Conservation (phyloP, 2,329 filamentous ascomycete species). For the Fusarium praegraminearum region DNA sequence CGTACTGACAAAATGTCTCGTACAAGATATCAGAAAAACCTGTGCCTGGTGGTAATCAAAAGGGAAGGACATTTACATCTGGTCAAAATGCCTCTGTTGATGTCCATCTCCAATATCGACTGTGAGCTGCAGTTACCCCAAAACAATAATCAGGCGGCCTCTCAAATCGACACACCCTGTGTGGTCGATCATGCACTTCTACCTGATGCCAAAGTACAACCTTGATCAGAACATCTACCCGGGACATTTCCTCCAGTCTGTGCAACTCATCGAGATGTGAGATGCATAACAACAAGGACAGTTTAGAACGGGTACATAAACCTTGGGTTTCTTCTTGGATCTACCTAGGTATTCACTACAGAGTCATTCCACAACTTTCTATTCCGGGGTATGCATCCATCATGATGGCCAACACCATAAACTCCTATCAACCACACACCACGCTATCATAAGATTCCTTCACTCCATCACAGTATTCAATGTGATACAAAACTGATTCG, state of each 20-base stretch:
- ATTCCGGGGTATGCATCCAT: slow-evolving; percentile 5
- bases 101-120: slow-evolving; percentile 16
- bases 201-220: slow-evolving; percentile 16
- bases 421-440: slow-evolving; percentile 3
- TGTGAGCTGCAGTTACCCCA: slow-evolving; percentile 16
- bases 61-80: slow-evolving; percentile 30
- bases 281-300: not conserved
- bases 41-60: slow-evolving; percentile 18
- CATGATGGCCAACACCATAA: not conserved
- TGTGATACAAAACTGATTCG: not conserved
- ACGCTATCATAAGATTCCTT: slow-evolving; percentile 6
- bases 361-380: not conserved
- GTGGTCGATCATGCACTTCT: slow-evolving; percentile 39
- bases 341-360: not conserved
- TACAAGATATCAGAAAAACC: not conserved
- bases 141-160: slow-evolving; percentile 14
- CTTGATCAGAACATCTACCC: not conserved
- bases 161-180: slow-evolving; percentile 34
- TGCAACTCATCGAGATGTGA: not conserved
- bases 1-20: not conserved
- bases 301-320: not conserved
- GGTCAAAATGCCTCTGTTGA: slow-evolving; percentile 22
- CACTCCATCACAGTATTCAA: not conserved
- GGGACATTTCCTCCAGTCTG: not conserved
- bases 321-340: not conserved